phyloP scores from a whole-genome alignment of 164 flowering plant species.

The Piper longum region DNA sequence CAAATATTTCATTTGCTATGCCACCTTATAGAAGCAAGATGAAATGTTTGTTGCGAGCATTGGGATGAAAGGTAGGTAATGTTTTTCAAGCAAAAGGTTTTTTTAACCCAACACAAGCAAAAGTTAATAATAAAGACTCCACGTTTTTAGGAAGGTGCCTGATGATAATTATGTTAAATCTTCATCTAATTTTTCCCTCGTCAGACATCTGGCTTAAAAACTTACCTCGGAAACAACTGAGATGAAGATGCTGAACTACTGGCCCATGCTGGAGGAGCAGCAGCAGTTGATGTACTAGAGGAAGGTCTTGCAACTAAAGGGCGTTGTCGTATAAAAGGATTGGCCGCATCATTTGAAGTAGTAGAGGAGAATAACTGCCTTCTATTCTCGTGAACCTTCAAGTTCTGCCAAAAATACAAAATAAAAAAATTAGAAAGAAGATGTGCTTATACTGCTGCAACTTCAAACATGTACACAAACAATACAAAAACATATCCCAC shows the following conservation, averaged over 20 bases:
- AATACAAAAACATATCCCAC: conserved; percentile 13
- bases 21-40: too few species aligned
- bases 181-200: too few species aligned
- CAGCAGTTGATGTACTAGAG: conserved; percentile 31
- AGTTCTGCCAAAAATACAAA: conserved; percentile 32
- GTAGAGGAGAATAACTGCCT: conserved; percentile 75
- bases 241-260: conserved; percentile 54
- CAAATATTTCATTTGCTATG: too few species aligned
- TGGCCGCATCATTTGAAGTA: conserved; percentile 65
- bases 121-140: too few species aligned
- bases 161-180: too few species aligned
- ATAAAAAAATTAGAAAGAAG: background rate
- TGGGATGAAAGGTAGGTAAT: too few species aligned
- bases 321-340: conserved; percentile 92
- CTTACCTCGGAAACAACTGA: conserved; percentile 46
- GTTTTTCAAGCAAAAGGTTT: too few species aligned
- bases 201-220: background rate
- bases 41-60: too few species aligned
- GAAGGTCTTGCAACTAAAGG: conserved; percentile 58
- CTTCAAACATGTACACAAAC: background rate
- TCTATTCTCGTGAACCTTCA: conserved; percentile 85
- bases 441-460: background rate
- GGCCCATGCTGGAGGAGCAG: conserved; percentile 85
- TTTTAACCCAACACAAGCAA: too few species aligned
- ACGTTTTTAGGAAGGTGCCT: too few species aligned